Percentiles rank a stretch among this genome's conserved stretches.
Conservation (phyloP, 225 moss, liverwort and hornwort species). For the Bryum argenteum region DNA sequence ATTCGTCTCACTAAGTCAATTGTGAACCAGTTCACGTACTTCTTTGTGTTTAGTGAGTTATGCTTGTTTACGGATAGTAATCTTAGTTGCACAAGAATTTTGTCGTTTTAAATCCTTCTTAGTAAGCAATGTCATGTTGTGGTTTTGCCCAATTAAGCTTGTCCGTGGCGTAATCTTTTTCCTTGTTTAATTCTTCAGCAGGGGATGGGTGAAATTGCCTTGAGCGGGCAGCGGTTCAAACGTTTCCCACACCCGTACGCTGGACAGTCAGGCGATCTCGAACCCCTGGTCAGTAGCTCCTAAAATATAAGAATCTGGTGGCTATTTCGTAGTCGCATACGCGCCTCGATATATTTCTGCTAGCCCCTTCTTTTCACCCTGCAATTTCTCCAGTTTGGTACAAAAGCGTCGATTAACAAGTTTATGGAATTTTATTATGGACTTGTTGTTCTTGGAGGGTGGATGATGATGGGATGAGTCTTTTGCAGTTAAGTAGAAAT, state of each 20-base stretch:
- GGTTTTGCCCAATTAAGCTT: background rate
- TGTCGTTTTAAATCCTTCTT: conserved; percentile 3
- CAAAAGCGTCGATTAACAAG: background rate
- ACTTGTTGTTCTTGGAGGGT: conserved; percentile 1
- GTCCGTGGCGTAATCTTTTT: conserved; percentile 8
- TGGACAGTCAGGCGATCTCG: conserved; percentile 56
- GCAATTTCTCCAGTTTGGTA: conserved; percentile 4
- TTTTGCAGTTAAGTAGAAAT: conserved; percentile 75
- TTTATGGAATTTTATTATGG: background rate
- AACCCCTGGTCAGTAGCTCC: conserved; percentile 51
- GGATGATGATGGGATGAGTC: conserved; percentile 13
- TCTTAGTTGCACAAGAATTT: background rate
- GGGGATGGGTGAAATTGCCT: conserved; percentile 69
- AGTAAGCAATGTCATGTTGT: conserved; percentile 10
- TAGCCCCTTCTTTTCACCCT: conserved; percentile 5
- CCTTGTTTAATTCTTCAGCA: conserved; percentile 41
- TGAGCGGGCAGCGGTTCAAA: conserved; percentile 71
- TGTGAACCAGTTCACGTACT: conserved; percentile 5
- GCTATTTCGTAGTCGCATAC: conserved; percentile 4
- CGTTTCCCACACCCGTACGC: conserved; percentile 55
- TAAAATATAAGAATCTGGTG: conserved; percentile 13
- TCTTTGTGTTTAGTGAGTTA: background rate
- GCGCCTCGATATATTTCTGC: background rate
- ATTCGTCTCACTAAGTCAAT: background rate
- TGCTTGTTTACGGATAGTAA: background rate